These are phyloP conservation scores for Breviolum minutum DNA, from an alignment of 73 alveolate species.

Conservation along the genomic window DNA sequence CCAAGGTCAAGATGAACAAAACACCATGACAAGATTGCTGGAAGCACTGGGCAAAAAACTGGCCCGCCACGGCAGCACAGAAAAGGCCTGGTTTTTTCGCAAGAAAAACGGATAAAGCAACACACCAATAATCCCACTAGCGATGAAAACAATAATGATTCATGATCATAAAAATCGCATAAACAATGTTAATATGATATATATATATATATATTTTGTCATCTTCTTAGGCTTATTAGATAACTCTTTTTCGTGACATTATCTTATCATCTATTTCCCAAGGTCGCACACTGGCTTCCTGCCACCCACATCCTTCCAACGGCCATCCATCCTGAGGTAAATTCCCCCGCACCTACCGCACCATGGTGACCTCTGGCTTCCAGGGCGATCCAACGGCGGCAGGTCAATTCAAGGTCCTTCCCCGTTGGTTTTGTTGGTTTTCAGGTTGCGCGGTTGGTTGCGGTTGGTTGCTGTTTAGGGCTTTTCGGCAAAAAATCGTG, in stretches of 20 bases:
- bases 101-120: background rate
- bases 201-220: too few species aligned
- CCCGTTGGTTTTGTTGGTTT: too few species aligned
- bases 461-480: too few species aligned
- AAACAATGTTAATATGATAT: too few species aligned
- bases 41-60: background rate
- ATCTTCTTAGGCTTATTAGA: too few species aligned
- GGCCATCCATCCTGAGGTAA: too few species aligned
- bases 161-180: too few species aligned
- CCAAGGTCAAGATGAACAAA: too few species aligned
- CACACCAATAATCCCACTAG: background rate
- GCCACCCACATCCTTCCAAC: background rate
- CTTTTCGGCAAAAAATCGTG: too few species aligned
- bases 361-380: slow-evolving; percentile 68
- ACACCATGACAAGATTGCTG: too few species aligned
- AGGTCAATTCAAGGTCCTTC: slow-evolving; percentile 62
- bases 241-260: background rate
- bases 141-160: too few species aligned
- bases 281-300: background rate
- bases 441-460: too few species aligned
- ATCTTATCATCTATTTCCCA: background rate
- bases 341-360: slow-evolving; percentile 42
- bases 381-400: slow-evolving; percentile 72
- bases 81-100: background rate
- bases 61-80: slow-evolving; percentile 92